These are phyloP conservation scores for Zalaria sp. DNA, from an alignment of 2,329 filamentous ascomycete species.

Conservation along the genomic window DNA sequence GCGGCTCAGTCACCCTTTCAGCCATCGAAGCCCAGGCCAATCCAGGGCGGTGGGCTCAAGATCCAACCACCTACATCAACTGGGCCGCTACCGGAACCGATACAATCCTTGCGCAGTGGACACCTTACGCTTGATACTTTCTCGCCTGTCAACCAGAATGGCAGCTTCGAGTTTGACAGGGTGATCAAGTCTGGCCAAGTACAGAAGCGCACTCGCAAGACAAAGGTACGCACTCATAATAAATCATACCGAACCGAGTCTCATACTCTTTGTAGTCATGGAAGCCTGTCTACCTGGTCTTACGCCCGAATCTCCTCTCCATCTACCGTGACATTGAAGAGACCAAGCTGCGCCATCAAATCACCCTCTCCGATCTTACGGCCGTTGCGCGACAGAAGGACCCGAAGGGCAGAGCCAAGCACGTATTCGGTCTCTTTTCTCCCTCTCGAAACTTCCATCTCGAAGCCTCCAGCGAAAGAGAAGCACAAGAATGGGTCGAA, in stretches of 20 bases:
- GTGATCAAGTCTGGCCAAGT: conserved; percentile 82
- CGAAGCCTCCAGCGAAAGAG: conserved; percentile 56
- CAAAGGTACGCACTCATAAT: conserved; percentile 48
- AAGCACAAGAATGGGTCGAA: conserved; percentile 77
- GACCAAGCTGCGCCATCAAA: conserved; percentile 75
- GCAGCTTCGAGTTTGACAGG: conserved; percentile 89
- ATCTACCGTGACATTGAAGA: conserved; percentile 90
- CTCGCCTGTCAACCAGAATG: conserved; percentile 84
- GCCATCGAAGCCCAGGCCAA: neutral
- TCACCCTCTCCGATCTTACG: conserved; percentile 78
- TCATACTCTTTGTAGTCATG: conserved; percentile 49
- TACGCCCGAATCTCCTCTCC: conserved; percentile 78
- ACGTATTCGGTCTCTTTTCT: conserved; percentile 87
- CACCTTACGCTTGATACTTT: conserved; percentile 49
- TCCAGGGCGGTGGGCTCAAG: neutral
- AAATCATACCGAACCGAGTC: conserved; percentile 3
- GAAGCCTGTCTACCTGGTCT: conserved; percentile 79
- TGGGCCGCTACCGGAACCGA: neutral
- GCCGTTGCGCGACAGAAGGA: conserved; percentile 82
- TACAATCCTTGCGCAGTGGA: conserved; percentile 11
- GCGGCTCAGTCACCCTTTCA: conserved; percentile 5
- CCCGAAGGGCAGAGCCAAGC: conserved; percentile 70
- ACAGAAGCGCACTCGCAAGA: conserved; percentile 81
- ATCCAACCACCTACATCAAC: neutral
- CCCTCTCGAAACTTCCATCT: conserved; percentile 86